These are phyloP conservation scores for Puccinia hordei DNA, from an alignment of 1,284 basidiomycete species.

Conservation along the genomic window DNA sequence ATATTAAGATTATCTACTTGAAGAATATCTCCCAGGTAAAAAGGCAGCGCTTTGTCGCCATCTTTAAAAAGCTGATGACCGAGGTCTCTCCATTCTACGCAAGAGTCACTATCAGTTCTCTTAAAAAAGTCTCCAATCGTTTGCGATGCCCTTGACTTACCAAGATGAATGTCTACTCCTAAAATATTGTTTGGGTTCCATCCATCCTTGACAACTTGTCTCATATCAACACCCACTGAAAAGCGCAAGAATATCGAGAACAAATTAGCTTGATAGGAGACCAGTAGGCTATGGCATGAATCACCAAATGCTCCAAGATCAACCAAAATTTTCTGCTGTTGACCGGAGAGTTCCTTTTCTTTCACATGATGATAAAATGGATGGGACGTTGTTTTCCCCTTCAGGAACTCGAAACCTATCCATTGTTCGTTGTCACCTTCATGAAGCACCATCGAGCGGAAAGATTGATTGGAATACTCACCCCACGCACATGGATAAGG, in stretches of 20 bases:
- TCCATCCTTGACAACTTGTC: constrained; percentile 20
- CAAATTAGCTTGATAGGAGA: not conserved
- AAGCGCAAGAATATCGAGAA: not conserved
- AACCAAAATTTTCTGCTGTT: not conserved
- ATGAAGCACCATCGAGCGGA: not conserved
- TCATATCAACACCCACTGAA: constrained; percentile 17
- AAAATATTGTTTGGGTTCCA: constrained; percentile 6
- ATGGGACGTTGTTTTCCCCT: not conserved
- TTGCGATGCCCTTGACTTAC: not conserved
- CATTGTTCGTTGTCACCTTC: not conserved
- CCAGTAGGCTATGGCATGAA: not conserved
- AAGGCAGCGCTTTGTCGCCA: not conserved
- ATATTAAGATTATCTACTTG: not conserved
- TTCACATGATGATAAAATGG: constrained; percentile 4
- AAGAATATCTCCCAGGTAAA: constrained; percentile 20
- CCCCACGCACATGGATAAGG: constrained; percentile 29
- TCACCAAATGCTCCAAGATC: constrained; percentile 18
- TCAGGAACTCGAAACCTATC: constrained; percentile 16
- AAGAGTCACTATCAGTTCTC: not conserved
- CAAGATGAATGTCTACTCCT: constrained; percentile 2
- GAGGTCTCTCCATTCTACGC: constrained; percentile 15
- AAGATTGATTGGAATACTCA: not conserved
- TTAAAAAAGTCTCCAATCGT: not conserved
- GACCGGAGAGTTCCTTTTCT: too few species aligned
- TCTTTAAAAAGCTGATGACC: constrained; percentile 17